These are phyloP conservation scores for Mortierella sp. DNA, from an alignment of 371 early-diverging fungal species.

Conservation along the genomic window DNA sequence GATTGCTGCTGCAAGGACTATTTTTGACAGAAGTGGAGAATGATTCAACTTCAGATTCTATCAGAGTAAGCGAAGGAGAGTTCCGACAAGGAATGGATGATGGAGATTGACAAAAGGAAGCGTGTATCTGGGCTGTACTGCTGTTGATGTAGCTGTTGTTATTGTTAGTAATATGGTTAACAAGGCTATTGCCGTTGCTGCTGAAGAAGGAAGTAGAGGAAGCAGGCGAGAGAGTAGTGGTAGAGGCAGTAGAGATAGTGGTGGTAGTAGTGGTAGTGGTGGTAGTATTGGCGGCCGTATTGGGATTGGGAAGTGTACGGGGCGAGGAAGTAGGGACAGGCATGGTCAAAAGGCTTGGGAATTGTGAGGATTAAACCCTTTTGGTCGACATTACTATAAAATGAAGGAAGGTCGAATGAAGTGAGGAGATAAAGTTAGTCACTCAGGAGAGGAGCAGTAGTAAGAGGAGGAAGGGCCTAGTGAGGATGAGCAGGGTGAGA, in stretches of 20 bases:
- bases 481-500: no score
- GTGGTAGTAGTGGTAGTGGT: not conserved
- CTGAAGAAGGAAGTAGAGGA: not conserved
- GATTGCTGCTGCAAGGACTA: not conserved
- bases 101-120: not conserved
- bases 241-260: not conserved
- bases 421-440: not conserved
- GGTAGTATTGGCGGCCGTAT: not conserved
- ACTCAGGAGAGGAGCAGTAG: not conserved
- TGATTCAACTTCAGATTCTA: not conserved
- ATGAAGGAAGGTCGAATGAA: not conserved
- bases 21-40: conserved; percentile 6
- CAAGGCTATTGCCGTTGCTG: not conserved
- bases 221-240: not conserved
- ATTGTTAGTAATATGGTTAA: not conserved
- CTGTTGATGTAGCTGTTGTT: not conserved
- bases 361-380: not conserved
- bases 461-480: no score
- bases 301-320: conserved; percentile 16
- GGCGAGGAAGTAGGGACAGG: conserved; percentile 38
- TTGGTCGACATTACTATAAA: not conserved
- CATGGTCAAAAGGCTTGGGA: conserved; percentile 17
- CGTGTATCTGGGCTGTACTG: not conserved
- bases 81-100: not conserved
- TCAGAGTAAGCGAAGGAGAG: not conserved